Conservation (phyloP, 176 grass and related monocot species). For the Lolium perenne region DNA sequence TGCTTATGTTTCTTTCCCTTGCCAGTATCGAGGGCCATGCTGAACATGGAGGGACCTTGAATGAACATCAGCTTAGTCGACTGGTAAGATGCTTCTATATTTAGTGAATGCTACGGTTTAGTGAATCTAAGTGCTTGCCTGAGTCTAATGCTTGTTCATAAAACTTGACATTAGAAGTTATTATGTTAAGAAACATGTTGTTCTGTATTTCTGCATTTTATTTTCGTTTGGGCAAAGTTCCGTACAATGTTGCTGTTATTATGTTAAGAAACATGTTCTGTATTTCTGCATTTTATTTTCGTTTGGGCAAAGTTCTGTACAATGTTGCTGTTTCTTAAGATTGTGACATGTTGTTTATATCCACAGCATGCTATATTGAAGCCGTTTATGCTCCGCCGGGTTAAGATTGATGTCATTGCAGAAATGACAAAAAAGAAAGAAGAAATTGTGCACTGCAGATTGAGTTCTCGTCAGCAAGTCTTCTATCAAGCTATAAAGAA, state of each 20-base stretch:
- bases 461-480: slow-evolving; percentile 95
- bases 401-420: slow-evolving; percentile 99
- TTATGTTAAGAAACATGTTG: background rate
- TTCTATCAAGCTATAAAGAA: slow-evolving; percentile 99
- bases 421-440: slow-evolving; percentile 99
- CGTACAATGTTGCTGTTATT: background rate
- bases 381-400: slow-evolving; percentile 95
- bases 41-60: slow-evolving; percentile 97
- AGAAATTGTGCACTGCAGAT: slow-evolving; percentile 88
- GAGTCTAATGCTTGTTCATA: slow-evolving; percentile 18
- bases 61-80: slow-evolving; percentile 99
- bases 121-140: slow-evolving; percentile 12
- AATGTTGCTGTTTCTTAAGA: background rate
- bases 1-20: slow-evolving; percentile 44
- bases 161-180: slow-evolving; percentile 8
- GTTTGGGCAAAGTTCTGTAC: slow-evolving; percentile 6
- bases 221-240: slow-evolving; percentile 21
- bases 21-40: slow-evolving; percentile 94
- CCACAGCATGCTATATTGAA: slow-evolving; percentile 95
- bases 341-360: slow-evolving; percentile 30
- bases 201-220: background rate
- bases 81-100: slow-evolving; percentile 63
- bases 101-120: slow-evolving; percentile 28
- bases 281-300: slow-evolving; percentile 15
- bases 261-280: background rate